phyloP scores from a whole-genome alignment of 2,329 filamentous ascomycete species.

The Talaromyces marneffei region DNA sequence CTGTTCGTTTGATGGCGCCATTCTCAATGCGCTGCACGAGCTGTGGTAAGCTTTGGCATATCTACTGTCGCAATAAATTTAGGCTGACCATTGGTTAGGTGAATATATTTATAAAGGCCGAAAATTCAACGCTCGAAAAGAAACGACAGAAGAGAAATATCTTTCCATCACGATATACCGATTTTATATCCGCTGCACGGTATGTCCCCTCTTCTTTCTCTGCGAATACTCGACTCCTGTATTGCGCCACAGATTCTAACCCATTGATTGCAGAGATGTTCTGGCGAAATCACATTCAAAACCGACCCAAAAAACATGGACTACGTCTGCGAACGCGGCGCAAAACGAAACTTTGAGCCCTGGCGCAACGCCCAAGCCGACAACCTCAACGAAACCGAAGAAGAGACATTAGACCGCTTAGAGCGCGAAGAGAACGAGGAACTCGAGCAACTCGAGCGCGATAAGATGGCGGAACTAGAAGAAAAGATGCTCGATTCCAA shows the following conservation, averaged over 20 bases:
- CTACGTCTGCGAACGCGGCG: slow-evolving; percentile 73
- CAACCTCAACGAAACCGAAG: slow-evolving; percentile 68
- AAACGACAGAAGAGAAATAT: slow-evolving; percentile 87
- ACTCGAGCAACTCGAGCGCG: slow-evolving; percentile 63
- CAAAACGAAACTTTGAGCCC: slow-evolving; percentile 87
- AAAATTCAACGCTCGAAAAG: slow-evolving; percentile 94
- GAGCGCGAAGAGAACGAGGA: slow-evolving; percentile 67
- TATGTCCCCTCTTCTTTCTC: slow-evolving; percentile 47
- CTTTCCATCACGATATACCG: slow-evolving; percentile 79
- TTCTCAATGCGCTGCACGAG: slow-evolving; percentile 70
- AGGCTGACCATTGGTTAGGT: slow-evolving; percentile 36
- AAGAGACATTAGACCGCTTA: slow-evolving; percentile 76
- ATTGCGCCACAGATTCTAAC: background rate
- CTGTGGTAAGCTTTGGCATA: slow-evolving; percentile 19
- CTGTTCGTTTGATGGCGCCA: slow-evolving; percentile 84
- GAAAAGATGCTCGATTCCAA: slow-evolving; percentile 89
- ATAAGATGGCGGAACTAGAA: slow-evolving; percentile 93
- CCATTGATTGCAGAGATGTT: slow-evolving; percentile 24
- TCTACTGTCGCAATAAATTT: background rate
- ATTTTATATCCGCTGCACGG: slow-evolving; percentile 86
- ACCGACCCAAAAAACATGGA: slow-evolving; percentile 93
- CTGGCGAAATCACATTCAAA: slow-evolving; percentile 81
- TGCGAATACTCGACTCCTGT: background rate
- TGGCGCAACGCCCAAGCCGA: slow-evolving; percentile 66
- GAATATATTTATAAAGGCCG: slow-evolving; percentile 89